Base-by-base conservation (phyloP, 2,329 filamentous ascomycete species). In the Erysiphe pulchra region DNA sequence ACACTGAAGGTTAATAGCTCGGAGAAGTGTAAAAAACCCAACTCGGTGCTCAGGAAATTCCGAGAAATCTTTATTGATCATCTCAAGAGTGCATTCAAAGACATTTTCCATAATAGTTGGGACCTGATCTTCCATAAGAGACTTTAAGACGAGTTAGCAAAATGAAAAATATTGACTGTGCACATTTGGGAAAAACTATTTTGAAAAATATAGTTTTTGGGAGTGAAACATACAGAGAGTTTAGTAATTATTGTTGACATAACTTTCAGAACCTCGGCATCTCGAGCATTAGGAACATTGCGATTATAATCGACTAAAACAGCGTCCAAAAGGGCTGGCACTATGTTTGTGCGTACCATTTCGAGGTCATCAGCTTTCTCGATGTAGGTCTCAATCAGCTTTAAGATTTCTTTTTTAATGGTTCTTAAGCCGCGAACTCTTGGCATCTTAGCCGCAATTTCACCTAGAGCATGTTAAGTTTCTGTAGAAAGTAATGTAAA, bases 21-120 rank as follows among this genome's bases (percentile, higher is more conserved):
- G 75, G 34, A 98, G 71, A 20, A 98, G 73, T 63, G 93, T 94
- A 72, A 98, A 98, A 63, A 98, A 98, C 62, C 95, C 87, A n/a
- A 98, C 90, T 47, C 92, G 80, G 60, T 98, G 90, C 61, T 98
- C 90, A 0, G 90, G 90, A 61, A 92, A 98, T 60, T 98, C 90
- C 42, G 92, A 94, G 63, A 98, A 98, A 63, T 98, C 90, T 66
- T 98, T 98, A 73, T 95, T 98, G 66, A 98, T 98, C 90, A 98
- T 98, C 57, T 93, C 85, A 47, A 98, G 69, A 2, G 90, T 98
- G 67, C 87, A 95, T 62, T 95, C 87, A 56, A 98, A 98, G 24
- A 98, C 84, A 53, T 87, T 92, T 62, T 95, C 86, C 82, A 98
- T 93, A 57, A 98, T 95, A 43, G 79, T 79, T 10, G 90, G 85